Evolutionary conservation across 345 rosid species (phyloP).

Genomic region (Hibiscus syriacus): DNA sequence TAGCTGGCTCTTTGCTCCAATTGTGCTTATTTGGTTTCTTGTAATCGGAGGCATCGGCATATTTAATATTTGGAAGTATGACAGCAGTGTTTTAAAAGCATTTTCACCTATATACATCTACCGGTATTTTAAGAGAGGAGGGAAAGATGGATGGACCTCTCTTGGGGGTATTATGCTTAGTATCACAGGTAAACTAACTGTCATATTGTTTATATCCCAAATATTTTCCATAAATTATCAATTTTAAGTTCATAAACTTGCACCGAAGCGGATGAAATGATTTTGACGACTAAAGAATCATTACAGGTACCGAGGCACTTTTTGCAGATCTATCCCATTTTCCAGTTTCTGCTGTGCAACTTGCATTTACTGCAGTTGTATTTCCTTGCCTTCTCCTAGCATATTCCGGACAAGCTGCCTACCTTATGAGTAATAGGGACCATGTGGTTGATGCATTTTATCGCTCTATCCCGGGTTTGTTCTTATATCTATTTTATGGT

Average conservation of each 20-base stretch:
- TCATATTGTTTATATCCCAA: neutral
- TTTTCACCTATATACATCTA: constrained; percentile 77
- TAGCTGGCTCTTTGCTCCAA: constrained; percentile 94
- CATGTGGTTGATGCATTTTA: constrained; percentile 72
- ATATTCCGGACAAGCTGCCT: constrained; percentile 94
- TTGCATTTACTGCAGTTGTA: constrained; percentile 82
- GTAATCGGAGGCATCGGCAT: constrained; percentile 82
- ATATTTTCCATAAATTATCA: neutral
- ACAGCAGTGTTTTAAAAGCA: constrained; percentile 66
- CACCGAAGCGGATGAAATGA: neutral
- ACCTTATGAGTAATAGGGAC: constrained; percentile 50
- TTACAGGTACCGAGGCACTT: constrained; percentile 88
- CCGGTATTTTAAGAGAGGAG: constrained; percentile 65
- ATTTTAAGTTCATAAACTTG: neutral
- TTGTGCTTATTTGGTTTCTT: constrained; percentile 87
- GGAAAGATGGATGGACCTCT: constrained; percentile 66
- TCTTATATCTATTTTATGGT: neutral
- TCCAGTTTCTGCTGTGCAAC: constrained; percentile 77
- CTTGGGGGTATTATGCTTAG: constrained; percentile 95
- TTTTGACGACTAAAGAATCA: constrained; percentile 2
- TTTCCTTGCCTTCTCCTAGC: constrained; percentile 96
- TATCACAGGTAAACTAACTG: constrained; percentile 56
- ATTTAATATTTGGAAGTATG: constrained; percentile 70
- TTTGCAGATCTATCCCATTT: constrained; percentile 91
- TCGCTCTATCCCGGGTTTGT: constrained; percentile 79